Conservation (phyloP, 2,329 filamentous ascomycete species). For the Xylariales sp. region DNA sequence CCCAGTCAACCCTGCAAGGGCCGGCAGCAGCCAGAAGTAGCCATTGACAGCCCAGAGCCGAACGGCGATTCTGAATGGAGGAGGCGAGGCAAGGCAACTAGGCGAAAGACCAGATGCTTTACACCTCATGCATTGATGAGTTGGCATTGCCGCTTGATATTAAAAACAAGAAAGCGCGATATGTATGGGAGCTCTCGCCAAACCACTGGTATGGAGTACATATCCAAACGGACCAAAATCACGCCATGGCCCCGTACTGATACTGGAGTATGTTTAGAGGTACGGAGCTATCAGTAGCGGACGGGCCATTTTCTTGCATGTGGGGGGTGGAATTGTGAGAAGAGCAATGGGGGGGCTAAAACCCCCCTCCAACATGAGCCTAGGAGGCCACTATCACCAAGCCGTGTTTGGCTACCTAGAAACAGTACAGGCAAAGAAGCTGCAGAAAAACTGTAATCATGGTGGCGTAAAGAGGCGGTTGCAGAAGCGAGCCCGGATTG, state of each 20-base stretch:
- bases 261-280: slow-evolving; percentile 18
- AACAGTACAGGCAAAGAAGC: background rate
- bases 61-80: slow-evolving; percentile 14
- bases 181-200: too few relatives aligned
- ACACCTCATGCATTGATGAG: slow-evolving; percentile 70
- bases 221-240: slow-evolving; percentile 13
- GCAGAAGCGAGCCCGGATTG: background rate
- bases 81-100: slow-evolving; percentile 26
- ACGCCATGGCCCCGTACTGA: slow-evolving; percentile 18
- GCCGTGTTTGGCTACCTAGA: too few relatives aligned
- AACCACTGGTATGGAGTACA: slow-evolving; percentile 28
- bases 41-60: slow-evolving; percentile 10
- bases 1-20: slow-evolving; percentile 7
- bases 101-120: slow-evolving; percentile 35
- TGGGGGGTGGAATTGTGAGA: slow-evolving; percentile 20
- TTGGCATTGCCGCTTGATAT: slow-evolving; percentile 64
- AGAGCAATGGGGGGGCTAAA: too few relatives aligned
- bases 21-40: slow-evolving; percentile 6
- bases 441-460: background rate
- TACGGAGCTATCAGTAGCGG: slow-evolving; percentile 1
- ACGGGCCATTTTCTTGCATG: slow-evolving; percentile 22
- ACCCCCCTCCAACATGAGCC: too few relatives aligned
- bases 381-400: too few relatives aligned
- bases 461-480: background rate
- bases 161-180: slow-evolving; percentile 36